Evolutionary conservation across 108 stramenopile genomes (phyloP), one percentile per base, ranked within the genome.

Genomic region (Chaetoceros muelleri): DNA sequence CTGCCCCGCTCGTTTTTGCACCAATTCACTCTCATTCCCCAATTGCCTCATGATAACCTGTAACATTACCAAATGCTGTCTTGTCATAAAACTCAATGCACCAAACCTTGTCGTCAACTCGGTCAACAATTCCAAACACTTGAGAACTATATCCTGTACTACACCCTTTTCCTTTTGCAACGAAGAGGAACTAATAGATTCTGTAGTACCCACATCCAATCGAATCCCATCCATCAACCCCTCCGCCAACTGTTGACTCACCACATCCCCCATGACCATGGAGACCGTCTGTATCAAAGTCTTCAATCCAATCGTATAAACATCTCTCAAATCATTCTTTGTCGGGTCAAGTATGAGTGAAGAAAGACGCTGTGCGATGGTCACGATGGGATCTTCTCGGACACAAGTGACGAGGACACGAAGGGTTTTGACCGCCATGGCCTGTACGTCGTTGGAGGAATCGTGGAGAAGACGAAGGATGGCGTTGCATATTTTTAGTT

Each of bases 281-380:
- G 96, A 95, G 40, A 96, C 89, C 10, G 95, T 94, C 51, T 90
- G 81, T 62, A 97, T 84, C 25, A 96, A 62, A 0, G 95, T 99
- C 68, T 95, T 85, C n/a, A 99, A 74, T 55, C 98, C 96, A 69
- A 99, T 99, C 26, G 94, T 74, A 56, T 98, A 99, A 8, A 99
- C 94, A 76, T 99, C 98, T 10, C 98, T 72, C 27, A 99, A 72
- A 62, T 95, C 98, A 29, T 74, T 71, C 68, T 96, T 94, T 49
- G 49, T 50, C n/a, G 75, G 76, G 51, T 95, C 90, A 44, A 97
- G 61, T n/a, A 99, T 85, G 56, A 96, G 89, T 62, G 76, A 79
- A 24, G 81, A 72, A n/a, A 99, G 80, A 51, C 90, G 82, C 67
- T 96, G 90, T 24, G 78, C 85, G 74, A 92, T 93, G 48, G 83